A percentile compares a stretch with the other conserved stretches of the same genome.
Evolutionary conservation across 2,329 filamentous ascomycete species (phyloP).

Genomic region (Hymenotorrendiella dingleyae): DNA sequence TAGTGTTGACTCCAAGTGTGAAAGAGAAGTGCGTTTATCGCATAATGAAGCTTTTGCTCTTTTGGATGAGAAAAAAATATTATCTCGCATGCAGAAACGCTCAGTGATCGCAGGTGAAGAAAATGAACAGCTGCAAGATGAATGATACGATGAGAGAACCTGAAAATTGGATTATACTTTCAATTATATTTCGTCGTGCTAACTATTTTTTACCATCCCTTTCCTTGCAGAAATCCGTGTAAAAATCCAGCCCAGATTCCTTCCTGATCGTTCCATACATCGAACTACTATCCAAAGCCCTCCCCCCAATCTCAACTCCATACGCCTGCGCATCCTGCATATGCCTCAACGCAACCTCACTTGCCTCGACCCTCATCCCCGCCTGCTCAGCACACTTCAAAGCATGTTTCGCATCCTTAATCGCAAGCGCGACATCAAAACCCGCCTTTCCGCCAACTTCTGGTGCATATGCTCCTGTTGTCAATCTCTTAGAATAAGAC

Average conservation of each 20-base stretch:
- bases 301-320: constrained; percentile 18
- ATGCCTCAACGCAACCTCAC: constrained; percentile 32
- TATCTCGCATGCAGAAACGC: too few species aligned
- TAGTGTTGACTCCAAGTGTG: too few species aligned
- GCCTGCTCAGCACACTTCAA: constrained; percentile 19
- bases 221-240: constrained; percentile 32
- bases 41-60: too few species aligned
- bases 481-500: constrained; percentile 38
- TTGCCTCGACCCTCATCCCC: constrained; percentile 19
- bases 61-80: too few species aligned
- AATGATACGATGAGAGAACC: too few species aligned
- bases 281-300: constrained; percentile 42
- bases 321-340: constrained; percentile 35
- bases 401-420: constrained; percentile 26
- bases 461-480: constrained; percentile 37
- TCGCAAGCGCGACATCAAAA: constrained; percentile 22
- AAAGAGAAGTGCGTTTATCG: too few species aligned
- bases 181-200: too few species aligned
- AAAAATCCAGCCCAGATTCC: constrained; percentile 39
- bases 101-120: too few species aligned
- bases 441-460: constrained; percentile 22
- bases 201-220: constrained; percentile 10
- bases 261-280: constrained; percentile 43
- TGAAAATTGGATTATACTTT: too few species aligned
- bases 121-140: too few species aligned